phyloP scores from a whole-genome alignment of 495 filamentous ascomycete genomes.

The Ramalina intermedia region DNA sequence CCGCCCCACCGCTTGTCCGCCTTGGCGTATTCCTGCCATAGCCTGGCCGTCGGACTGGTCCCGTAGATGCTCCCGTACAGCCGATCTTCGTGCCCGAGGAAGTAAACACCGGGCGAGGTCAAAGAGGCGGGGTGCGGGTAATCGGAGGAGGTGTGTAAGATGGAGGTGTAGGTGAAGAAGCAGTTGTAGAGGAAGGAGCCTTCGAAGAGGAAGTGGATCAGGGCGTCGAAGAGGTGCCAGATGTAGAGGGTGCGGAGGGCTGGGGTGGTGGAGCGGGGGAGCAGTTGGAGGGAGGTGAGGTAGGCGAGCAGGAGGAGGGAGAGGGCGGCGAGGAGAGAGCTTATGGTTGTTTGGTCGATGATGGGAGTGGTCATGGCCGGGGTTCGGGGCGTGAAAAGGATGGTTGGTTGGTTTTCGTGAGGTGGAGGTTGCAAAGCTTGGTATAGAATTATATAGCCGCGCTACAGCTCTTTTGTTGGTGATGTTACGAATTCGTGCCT shows the following conservation, averaged over 20 bases:
- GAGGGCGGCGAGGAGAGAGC: conserved; percentile 37
- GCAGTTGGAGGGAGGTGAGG: conserved; percentile 26
- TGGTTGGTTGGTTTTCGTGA: no score
- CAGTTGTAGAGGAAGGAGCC: conserved; percentile 85
- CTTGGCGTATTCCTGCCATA: conserved; percentile 91
- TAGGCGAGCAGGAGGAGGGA: conserved; percentile 41
- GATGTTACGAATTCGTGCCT: no score
- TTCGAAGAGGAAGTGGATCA: conserved; percentile 82
- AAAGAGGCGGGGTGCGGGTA: conserved; percentile 27
- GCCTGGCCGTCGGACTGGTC: conserved; percentile 42
- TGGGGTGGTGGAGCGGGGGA: conserved; percentile 30
- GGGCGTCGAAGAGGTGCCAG: conserved; percentile 87
- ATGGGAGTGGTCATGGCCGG: conserved; percentile 16
- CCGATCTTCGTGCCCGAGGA: conserved; percentile 36
- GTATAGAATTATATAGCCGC: no score
- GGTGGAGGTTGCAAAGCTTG: no score
- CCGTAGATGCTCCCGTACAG: conserved; percentile 65
- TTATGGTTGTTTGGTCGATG: conserved; percentile 25
- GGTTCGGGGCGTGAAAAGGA: neutral
- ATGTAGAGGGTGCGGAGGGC: conserved; percentile 64
- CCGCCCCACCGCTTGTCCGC: conserved; percentile 74
- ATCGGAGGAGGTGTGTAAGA: conserved; percentile 17
- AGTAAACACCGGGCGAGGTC: conserved; percentile 31
- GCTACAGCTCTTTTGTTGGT: no score
- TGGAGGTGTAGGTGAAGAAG: conserved; percentile 55